Percentiles rank a stretch among this genome's conserved stretches.
phyloP scores from a whole-genome alignment of 1,139 yeast species.

The Debaryomyces nepalensis region DNA sequence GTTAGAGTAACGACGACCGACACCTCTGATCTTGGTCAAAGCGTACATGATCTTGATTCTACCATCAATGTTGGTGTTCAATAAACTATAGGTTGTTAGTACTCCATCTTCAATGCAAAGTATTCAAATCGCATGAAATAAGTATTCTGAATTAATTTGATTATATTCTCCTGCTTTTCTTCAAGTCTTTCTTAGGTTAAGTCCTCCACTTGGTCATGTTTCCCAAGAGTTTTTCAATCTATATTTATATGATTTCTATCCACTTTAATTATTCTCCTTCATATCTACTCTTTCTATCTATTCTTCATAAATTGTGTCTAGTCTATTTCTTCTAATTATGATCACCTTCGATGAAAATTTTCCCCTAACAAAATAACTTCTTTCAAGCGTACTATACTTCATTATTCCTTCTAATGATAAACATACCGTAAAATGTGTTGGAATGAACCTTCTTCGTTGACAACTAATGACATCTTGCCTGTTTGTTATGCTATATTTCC shows the following conservation, averaged over 20 bases:
- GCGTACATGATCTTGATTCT: slow-evolving; percentile 99
- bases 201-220: no score
- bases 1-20: slow-evolving; percentile 99
- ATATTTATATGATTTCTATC: no score
- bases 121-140: no score
- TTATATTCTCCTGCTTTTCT: no score
- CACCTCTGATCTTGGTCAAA: slow-evolving; percentile 99
- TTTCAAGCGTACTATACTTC: slow-evolving; percentile 6
- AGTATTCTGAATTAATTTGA: no score
- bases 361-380: neutral
- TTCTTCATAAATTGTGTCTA: neutral
- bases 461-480: slow-evolving; percentile 90
- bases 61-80: slow-evolving; percentile 99
- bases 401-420: slow-evolving; percentile 8
- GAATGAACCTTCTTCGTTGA: slow-evolving; percentile 99
- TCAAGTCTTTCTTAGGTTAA: no score
- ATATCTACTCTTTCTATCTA: no score
- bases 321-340: neutral
- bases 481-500: slow-evolving; percentile 21
- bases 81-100: slow-evolving; percentile 69
- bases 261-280: no score
- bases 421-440: slow-evolving; percentile 99
- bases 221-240: no score
- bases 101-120: slow-evolving; percentile 10
- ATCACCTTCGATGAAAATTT: slow-evolving; percentile 2